These are phyloP conservation scores for Fusarium pseudonygamai DNA, from an alignment of 2,329 filamentous ascomycete genomes.

Conservation along the genomic window DNA sequence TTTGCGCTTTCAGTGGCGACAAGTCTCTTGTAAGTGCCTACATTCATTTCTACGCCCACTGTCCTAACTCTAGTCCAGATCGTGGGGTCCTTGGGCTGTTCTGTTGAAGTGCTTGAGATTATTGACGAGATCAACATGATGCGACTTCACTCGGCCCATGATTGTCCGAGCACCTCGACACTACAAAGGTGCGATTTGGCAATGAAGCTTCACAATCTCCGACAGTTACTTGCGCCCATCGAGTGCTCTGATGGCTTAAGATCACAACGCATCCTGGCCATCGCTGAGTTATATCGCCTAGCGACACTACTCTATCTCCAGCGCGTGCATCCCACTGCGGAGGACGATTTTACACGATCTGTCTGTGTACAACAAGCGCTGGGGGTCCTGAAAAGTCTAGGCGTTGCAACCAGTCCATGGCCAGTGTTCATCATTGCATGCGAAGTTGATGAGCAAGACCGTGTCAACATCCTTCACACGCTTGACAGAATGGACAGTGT, in stretches of 20 bases:
- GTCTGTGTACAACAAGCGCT: neutral
- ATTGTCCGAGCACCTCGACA: rapidly evolving
- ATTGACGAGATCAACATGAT: neutral
- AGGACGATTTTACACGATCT: neutral
- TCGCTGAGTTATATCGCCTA: neutral
- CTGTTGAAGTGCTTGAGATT: neutral
- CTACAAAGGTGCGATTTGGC: neutral
- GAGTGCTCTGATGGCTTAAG: neutral
- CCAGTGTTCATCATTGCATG: neutral
- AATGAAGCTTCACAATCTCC: neutral
- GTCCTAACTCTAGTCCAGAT: neutral
- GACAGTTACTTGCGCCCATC: neutral
- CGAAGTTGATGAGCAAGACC: neutral
- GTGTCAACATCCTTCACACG: neutral
- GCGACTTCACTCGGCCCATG: neutral
- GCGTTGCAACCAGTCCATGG: neutral
- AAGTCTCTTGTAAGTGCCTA: neutral
- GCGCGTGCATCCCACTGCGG: neutral
- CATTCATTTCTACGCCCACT: rapidly evolving
- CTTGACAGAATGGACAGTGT: neutral
- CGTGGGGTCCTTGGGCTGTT: neutral
- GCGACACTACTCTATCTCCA: neutral
- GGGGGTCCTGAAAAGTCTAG: neutral
- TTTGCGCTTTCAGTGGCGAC: neutral
- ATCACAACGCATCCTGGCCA: neutral